A percentile compares a stretch with the other conserved stretches of the same genome.
These are phyloP conservation scores for Mycotypha africana DNA, from an alignment of 371 early-diverging fungal species.

Conservation along the genomic window DNA sequence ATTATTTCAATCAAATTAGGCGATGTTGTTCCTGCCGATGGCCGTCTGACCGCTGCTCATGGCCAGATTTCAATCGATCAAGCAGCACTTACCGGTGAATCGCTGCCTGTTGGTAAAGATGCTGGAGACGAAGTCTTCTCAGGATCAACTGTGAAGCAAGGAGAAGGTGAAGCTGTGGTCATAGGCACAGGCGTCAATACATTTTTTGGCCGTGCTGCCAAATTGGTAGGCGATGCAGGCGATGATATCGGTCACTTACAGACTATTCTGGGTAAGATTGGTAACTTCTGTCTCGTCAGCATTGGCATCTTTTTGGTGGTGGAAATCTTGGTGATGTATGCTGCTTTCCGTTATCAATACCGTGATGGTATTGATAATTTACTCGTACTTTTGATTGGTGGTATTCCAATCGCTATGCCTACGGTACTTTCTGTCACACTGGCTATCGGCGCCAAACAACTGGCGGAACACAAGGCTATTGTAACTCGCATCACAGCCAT, in stretches of 20 bases:
- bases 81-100: slow-evolving; percentile 76
- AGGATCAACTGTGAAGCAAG: slow-evolving; percentile 79
- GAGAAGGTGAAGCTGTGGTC: slow-evolving; percentile 78
- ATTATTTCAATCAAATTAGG: slow-evolving; percentile 62
- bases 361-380: slow-evolving; percentile 59
- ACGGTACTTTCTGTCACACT: slow-evolving; percentile 87
- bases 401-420: slow-evolving; percentile 68
- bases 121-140: slow-evolving; percentile 61
- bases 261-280: slow-evolving; percentile 76
- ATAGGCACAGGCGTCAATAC: slow-evolving; percentile 76
- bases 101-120: slow-evolving; percentile 59
- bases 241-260: slow-evolving; percentile 82
- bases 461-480: slow-evolving; percentile 86
- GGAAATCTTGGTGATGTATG: slow-evolving; percentile 73
- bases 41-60: slow-evolving; percentile 31
- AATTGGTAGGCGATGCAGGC: slow-evolving; percentile 63
- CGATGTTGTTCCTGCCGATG: slow-evolving; percentile 71
- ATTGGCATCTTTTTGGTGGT: slow-evolving; percentile 64
- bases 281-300: slow-evolving; percentile 70
- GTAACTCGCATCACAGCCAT: slow-evolving; percentile 77
- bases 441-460: slow-evolving; percentile 85
- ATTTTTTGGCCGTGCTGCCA: slow-evolving; percentile 80
- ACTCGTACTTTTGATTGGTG: slow-evolving; percentile 62
- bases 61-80: slow-evolving; percentile 61
- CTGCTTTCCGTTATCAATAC: slow-evolving; percentile 60